Evolutionary conservation across 192 early-diverging fungal genomes (phyloP), one percentile per base, ranked within the genome.

Genomic region (Coemansia aciculifera): DNA sequence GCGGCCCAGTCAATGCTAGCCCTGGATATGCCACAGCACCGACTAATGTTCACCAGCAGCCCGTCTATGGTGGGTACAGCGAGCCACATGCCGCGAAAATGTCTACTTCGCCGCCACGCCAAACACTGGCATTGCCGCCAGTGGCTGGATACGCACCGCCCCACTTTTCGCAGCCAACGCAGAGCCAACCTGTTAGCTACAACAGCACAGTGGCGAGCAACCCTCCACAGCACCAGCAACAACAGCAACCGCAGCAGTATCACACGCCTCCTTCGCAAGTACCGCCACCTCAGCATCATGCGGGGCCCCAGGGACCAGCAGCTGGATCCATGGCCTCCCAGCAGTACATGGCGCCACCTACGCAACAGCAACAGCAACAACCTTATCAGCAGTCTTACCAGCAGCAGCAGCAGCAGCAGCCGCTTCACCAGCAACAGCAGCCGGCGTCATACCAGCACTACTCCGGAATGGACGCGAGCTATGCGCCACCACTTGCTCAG

Each of bases 91-190:
- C 61, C 11, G 29, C 61, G 4, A 64, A 32, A 27, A 56, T 61
- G 5, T 51, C 68, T 31, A 64, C 67, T 5, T 66, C 67, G 32
- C 49, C 62, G n/a, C 23, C 44, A 1, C 63, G 72, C 39, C 68
- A 67, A 15, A 54, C 64, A 10, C 40, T 68, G 11, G 42, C 74
- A 13, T 72, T 74, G 66, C 71, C 71, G 10, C 31, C 31, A 19
- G 27, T 56, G 3, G 67, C 62, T 29, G 68, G 59, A 15, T 74
- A 82, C 34, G 52, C 74, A 5, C 37, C 72, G 10, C 67, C 64
- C n/a, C 56, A 44, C n/a, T 78, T 66, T 43, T 59, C 67, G 3
- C 68, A 68, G 31, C 64, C 77, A 17, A 60, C 69, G 1, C 75
- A 77, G 62, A 70, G 54, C 11, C 66, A 59, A 21, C 24, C 42